Evolutionary conservation across 148 eudicot species (phyloP).

Genomic region (Fagopyrum esculentum): DNA sequence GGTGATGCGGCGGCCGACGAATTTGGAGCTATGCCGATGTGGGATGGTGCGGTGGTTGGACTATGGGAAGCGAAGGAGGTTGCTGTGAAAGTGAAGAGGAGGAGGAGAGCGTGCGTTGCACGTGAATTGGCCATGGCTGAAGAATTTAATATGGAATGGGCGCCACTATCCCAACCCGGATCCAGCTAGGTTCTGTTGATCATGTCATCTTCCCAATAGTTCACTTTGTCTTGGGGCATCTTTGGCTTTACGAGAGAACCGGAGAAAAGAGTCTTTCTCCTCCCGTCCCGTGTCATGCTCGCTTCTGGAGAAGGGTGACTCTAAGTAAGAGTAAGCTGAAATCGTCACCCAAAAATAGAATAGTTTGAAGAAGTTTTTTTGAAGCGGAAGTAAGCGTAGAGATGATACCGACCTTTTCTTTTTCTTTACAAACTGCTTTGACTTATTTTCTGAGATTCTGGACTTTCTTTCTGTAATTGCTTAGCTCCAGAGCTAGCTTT

Average conservation of each 20-base stretch:
- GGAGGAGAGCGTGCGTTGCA: slow-evolving; percentile 7
- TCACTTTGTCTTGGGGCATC: neutral
- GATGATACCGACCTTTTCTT: neutral
- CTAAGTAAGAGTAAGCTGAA: too few relatives aligned
- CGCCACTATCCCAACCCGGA: too few relatives aligned
- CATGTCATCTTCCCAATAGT: slow-evolving; percentile 12
- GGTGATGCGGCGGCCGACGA: neutral
- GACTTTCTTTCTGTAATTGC: neutral
- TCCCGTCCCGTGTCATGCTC: neutral
- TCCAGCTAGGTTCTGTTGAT: slow-evolving; percentile 11
- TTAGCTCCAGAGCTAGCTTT: neutral
- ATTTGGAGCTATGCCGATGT: neutral
- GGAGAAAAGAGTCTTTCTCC: neutral
- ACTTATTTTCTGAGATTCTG: slow-evolving; percentile 1
- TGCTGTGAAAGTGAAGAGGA: neutral
- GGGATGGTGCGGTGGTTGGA: neutral
- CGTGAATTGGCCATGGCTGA: neutral
- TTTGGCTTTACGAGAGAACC: slow-evolving; percentile 1
- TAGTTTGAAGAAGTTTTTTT: neutral
- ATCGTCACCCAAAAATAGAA: too few relatives aligned
- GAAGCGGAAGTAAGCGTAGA: neutral
- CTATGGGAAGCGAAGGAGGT: neutral
- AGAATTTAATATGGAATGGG: neutral
- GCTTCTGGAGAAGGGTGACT: too few relatives aligned
- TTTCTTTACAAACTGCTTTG: neutral